Base-by-base conservation (phyloP, 73 alveolate genomes). In the Tetrahymena malaccensis region DNA sequence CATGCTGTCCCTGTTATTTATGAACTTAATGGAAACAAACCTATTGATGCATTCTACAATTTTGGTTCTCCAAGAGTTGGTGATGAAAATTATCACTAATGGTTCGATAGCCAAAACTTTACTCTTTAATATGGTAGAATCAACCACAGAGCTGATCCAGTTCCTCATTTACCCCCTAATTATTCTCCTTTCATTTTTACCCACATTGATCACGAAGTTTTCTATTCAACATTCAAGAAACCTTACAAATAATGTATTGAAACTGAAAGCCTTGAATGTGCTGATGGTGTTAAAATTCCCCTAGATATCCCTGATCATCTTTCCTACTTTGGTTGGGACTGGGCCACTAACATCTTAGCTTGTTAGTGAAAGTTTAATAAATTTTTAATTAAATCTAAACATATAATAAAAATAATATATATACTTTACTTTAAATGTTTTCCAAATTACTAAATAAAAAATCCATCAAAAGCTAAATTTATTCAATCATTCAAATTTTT, bases 51-150 rank as follows among this genome's bases (percentile, higher is more conserved):
- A 33, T 95, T 38, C 93, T 95, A 95, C 43, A 85, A 89, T 22
- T 95, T 44, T 95, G 97, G 97, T 43, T 95, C 97, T 16, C 97
- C 97, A 31, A 95, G 97, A 89, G 97, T 95, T n/a, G 97, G 97
- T 84, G 97, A 95, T 89, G 19, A 35, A 43, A 93, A 93, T 37
- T 95, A 85, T 43, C 94, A 85, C 50, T 40, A 50, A 93, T 93
- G 89, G 89, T 70, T 70, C 17, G 89, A 70, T 70, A 70, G 37
- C 37, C 25, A 70, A 70, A 27, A 70, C 8, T 70, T 70, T 70
- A n/a, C 89, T 70, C 89, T 70, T n/a, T n/a, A 70, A 70, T 70
- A 70, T 25, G 89, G 89, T 27, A 70, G 89, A 70, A 11, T 70
- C 7, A 70, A 70, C 37, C 89, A 70, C 37, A 70, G 89, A 70